Evolutionary conservation across 2,329 filamentous ascomycete species (phyloP).

Genomic region (Penicillium concentricum): DNA sequence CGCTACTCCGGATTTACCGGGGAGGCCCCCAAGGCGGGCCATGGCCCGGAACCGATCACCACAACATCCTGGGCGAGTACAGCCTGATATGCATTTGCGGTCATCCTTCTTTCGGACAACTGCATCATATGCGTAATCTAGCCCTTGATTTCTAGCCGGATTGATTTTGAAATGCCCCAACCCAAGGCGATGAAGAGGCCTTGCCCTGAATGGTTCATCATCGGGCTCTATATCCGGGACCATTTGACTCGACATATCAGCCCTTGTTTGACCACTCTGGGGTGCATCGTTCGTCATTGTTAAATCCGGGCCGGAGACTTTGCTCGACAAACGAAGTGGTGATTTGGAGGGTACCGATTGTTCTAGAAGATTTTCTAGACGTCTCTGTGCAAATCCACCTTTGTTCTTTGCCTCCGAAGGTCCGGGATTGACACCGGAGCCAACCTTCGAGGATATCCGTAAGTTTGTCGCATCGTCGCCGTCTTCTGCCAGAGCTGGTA

Average conservation of each 20-base stretch:
- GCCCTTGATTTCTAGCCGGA: slow-evolving; percentile 66
- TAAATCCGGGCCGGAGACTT: not conserved
- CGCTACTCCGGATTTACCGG: slow-evolving; percentile 19
- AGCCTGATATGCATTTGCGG: slow-evolving; percentile 70
- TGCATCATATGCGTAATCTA: slow-evolving; percentile 70
- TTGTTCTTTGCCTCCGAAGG: not conserved
- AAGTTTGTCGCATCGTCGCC: slow-evolving; percentile 34
- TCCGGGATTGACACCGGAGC: not conserved
- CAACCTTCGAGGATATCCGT: not conserved
- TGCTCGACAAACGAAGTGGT: slow-evolving; percentile 11
- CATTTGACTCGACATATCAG: slow-evolving; percentile 1
- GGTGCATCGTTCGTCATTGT: not conserved
- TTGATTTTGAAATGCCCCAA: slow-evolving; percentile 82
- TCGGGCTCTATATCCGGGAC: slow-evolving; percentile 21
- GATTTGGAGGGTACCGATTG: slow-evolving; percentile 25
- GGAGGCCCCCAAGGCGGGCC: slow-evolving; percentile 48
- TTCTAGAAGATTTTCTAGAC: slow-evolving; percentile 37
- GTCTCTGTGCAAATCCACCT: slow-evolving; percentile 14
- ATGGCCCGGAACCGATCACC: slow-evolving; percentile 69
- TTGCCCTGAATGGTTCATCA: slow-evolving; percentile 55
- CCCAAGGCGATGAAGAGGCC: slow-evolving; percentile 57
- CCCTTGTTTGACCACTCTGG: not conserved
- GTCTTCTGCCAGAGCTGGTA: slow-evolving; percentile 52
- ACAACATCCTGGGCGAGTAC: slow-evolving; percentile 73
- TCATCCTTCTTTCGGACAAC: slow-evolving; percentile 70